Evolutionary conservation across 2,329 filamentous ascomycete species (phyloP).

Genomic region (Echinosphaeria canescens): DNA sequence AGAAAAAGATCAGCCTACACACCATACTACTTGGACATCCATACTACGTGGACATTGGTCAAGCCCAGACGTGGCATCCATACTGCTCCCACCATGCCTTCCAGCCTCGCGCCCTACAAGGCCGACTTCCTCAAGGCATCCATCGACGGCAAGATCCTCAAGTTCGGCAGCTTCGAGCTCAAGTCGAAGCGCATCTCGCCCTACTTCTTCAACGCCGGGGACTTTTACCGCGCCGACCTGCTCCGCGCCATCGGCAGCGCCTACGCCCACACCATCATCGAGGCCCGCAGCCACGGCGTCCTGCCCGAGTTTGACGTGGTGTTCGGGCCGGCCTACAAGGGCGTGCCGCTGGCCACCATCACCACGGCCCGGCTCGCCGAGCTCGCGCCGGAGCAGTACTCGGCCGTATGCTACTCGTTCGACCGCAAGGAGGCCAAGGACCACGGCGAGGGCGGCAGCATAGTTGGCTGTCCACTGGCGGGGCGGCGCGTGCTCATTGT

Average conservation of each 20-base stretch:
- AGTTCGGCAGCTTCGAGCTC: slow-evolving; percentile 68
- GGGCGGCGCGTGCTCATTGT: slow-evolving; percentile 78
- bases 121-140: slow-evolving; percentile 48
- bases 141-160: slow-evolving; percentile 47
- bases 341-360: slow-evolving; percentile 71
- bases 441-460: slow-evolving; percentile 84
- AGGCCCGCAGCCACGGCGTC: slow-evolving; percentile 16
- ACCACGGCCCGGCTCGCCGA: slow-evolving; percentile 56
- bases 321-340: slow-evolving; percentile 93
- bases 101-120: slow-evolving; percentile 36
- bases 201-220: slow-evolving; percentile 95
- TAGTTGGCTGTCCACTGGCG: slow-evolving; percentile 70
- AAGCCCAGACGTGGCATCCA: no score
- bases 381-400: slow-evolving; percentile 43
- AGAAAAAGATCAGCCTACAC: slow-evolving; percentile 1
- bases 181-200: slow-evolving; percentile 85
- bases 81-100: neutral
- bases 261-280: slow-evolving; percentile 48
- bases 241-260: slow-evolving; percentile 60
- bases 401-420: slow-evolving; percentile 61
- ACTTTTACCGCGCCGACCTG: slow-evolving; percentile 66
- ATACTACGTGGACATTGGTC: no score
- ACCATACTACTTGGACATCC: no score
- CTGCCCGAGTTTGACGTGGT: slow-evolving; percentile 58
- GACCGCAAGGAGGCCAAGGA: slow-evolving; percentile 95